Percentiles rank a stretch among this genome's conserved stretches.
Conservation (phyloP, 768 basidiomycete genomes). For the Auriscalpium microsporum region DNA sequence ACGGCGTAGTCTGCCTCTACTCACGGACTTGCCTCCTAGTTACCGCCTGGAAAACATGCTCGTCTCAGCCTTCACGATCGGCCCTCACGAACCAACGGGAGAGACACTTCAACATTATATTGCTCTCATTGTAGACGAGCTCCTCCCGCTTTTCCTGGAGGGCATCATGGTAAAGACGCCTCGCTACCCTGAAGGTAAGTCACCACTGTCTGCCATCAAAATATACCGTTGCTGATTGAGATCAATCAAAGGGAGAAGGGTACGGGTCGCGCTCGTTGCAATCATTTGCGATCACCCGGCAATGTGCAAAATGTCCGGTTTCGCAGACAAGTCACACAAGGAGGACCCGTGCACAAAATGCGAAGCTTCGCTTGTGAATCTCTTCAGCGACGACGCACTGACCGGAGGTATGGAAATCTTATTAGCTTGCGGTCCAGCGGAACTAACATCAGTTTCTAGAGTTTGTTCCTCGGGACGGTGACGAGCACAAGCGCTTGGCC, state of each 20-base stretch:
- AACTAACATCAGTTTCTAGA: not conserved
- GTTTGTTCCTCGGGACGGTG: not conserved
- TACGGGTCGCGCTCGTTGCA: constrained; percentile 1
- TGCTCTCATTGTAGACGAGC: not conserved
- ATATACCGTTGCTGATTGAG: not conserved
- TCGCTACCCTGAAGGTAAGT: not conserved
- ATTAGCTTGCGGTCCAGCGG: not conserved
- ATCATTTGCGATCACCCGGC: constrained; percentile 13
- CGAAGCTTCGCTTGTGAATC: not conserved
- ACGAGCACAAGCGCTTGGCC: not conserved
- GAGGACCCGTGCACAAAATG: constrained; percentile 9
- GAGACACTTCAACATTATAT: not conserved
- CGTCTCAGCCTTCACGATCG: not conserved
- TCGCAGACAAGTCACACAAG: constrained; percentile 8
- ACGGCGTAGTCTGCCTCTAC: too few relatives aligned
- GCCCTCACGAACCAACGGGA: not conserved
- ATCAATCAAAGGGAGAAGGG: not conserved
- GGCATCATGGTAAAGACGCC: not conserved
- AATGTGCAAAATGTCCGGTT: constrained; percentile 13
- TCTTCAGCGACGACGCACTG: not conserved
- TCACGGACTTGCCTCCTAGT: too few relatives aligned
- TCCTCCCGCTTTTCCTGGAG: not conserved
- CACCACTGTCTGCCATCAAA: not conserved
- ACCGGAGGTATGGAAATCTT: not conserved
- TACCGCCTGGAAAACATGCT: not conserved